Evolutionary conservation across 495 filamentous ascomycete species (phyloP).

Genomic region (Letharia lupina): DNA sequence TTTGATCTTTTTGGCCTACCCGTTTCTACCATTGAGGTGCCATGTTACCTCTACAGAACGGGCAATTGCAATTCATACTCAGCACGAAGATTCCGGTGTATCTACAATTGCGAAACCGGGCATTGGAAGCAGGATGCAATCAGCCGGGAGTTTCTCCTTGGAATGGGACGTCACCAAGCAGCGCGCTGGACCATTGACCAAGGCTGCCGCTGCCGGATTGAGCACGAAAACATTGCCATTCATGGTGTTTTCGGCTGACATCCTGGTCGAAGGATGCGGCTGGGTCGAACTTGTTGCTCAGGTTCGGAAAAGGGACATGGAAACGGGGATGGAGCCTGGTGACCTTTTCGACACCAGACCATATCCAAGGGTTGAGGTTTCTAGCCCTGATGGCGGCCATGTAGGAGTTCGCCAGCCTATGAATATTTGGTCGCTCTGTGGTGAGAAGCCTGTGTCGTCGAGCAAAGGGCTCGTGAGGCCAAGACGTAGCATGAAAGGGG

Average conservation of each 20-base stretch:
- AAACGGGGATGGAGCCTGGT: conserved; percentile 8
- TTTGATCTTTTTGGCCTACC: conserved; percentile 59
- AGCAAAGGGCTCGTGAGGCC: conserved; percentile 15
- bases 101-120: conserved; percentile 51
- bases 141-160: conserved; percentile 67
- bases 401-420: conserved; percentile 62
- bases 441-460: conserved; percentile 10
- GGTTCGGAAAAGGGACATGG: conserved; percentile 47
- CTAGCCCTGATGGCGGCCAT: conserved; percentile 71
- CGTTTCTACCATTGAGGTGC: conserved; percentile 64
- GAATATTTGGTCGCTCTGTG: conserved; percentile 50
- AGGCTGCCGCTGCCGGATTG: conserved; percentile 42
- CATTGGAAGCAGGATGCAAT: conserved; percentile 43
- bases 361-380: conserved; percentile 74
- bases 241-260: conserved; percentile 65
- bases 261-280: conserved; percentile 82
- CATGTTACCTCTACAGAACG: conserved; percentile 75
- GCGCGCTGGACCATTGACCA: conserved; percentile 54
- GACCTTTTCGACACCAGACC: conserved; percentile 20
- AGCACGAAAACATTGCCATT: conserved; percentile 59
- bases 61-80: conserved; percentile 56
- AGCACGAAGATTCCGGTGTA: conserved; percentile 45
- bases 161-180: conserved; percentile 71
- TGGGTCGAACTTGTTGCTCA: conserved; percentile 89
- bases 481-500: conserved; percentile 27